Conservation (phyloP, 2,329 filamentous ascomycete species). For the Penicillium sp. region DNA sequence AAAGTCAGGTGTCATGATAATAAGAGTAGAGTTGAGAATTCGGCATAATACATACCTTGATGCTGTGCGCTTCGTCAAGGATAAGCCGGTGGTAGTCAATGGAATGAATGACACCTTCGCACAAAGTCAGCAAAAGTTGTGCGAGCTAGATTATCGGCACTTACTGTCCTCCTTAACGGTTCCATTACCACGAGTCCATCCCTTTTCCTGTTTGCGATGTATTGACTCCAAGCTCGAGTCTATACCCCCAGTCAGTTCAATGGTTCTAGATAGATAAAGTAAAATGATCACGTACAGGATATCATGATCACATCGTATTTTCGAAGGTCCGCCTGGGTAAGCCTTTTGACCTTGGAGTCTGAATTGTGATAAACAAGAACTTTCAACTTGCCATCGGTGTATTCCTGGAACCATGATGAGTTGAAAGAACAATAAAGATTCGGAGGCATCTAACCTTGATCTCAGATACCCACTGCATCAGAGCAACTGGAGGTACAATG, state of each 20-base stretch:
- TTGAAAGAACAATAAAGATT: neutral
- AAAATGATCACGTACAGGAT: conserved; percentile 67
- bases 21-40: neutral
- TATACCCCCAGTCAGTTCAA: conserved; percentile 12
- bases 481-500: conserved; percentile 83
- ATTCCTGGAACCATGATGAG: conserved; percentile 35
- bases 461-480: conserved; percentile 92
- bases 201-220: conserved; percentile 87
- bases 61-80: conserved; percentile 92
- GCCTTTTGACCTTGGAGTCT: conserved; percentile 75
- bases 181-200: conserved; percentile 76
- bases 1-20: conserved; percentile 9
- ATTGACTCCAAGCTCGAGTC: conserved; percentile 76
- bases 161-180: conserved; percentile 72
- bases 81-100: conserved; percentile 88
- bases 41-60: conserved; percentile 58
- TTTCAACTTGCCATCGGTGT: conserved; percentile 86
- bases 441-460: conserved; percentile 57
- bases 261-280: neutral
- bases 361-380: conserved; percentile 89
- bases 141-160: conserved; percentile 7
- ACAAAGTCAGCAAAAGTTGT: conserved; percentile 4
- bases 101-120: conserved; percentile 70
- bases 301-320: conserved; percentile 94
- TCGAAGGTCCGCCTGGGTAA: conserved; percentile 71